Percentiles rank a stretch among this genome's conserved stretches.
These are phyloP conservation scores for Vitis cinerea DNA, from an alignment of 164 flowering plant genomes.

Conservation along the genomic window DNA sequence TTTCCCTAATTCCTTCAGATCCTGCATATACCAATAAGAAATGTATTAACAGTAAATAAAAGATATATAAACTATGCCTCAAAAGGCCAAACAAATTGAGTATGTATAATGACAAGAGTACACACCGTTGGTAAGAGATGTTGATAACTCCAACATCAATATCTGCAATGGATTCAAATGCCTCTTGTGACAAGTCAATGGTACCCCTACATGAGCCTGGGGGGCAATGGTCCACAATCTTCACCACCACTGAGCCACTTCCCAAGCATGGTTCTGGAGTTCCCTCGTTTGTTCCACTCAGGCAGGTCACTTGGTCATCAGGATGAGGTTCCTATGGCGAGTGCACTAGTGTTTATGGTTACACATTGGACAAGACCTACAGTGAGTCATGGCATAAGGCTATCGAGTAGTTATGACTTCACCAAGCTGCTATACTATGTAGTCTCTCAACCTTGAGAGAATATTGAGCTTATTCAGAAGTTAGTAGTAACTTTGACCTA, in stretches of 20 bases:
- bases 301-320: neutral
- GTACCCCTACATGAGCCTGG: slow-evolving; percentile 23
- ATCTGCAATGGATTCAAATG: slow-evolving; percentile 35
- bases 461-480: no score
- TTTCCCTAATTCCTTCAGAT: no score
- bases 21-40: neutral
- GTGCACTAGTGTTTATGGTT: no score
- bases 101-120: neutral
- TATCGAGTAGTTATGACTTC: no score
- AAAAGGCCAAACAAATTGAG: no score
- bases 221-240: slow-evolving; percentile 24
- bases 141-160: slow-evolving; percentile 25
- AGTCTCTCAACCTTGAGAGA: no score
- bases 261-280: slow-evolving; percentile 17
- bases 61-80: neutral
- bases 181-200: slow-evolving; percentile 37
- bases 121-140: slow-evolving; percentile 20
- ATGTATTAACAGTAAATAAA: neutral
- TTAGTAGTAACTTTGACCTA: no score
- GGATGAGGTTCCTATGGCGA: no score
- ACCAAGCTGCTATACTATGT: no score
- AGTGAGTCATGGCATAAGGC: no score
- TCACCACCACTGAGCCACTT: slow-evolving; percentile 8
- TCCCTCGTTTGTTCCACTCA: slow-evolving; percentile 1
- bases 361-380: no score